Percentiles rank a stretch among this genome's conserved stretches.
phyloP scores from a whole-genome alignment of 495 filamentous ascomycete genomes.

The Poronia punctata region DNA sequence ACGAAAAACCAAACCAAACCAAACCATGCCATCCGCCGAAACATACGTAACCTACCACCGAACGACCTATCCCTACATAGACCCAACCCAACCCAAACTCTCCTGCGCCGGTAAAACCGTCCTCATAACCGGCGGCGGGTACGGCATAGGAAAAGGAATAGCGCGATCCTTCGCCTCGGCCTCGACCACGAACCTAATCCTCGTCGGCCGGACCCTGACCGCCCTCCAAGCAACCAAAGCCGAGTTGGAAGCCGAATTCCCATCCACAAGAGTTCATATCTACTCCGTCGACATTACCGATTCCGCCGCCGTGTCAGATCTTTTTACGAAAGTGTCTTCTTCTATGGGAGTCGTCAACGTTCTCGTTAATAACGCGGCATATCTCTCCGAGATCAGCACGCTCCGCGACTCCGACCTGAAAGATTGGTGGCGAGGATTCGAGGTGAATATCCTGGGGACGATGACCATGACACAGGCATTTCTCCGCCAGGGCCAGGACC shows the following conservation, averaged over 20 bases:
- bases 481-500: constrained; percentile 1
- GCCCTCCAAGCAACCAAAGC: not conserved
- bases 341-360: not conserved
- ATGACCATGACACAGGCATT: not conserved
- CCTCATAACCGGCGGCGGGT: constrained; percentile 36
- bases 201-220: constrained; percentile 14
- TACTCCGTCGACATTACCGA: not conserved
- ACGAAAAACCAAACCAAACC: too few relatives aligned
- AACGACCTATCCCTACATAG: constrained; percentile 36
- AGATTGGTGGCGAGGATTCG: constrained; percentile 4
- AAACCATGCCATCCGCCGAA: not conserved
- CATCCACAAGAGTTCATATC: not conserved
- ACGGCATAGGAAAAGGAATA: constrained; percentile 6
- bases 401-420: not conserved
- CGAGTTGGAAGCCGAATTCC: constrained; percentile 4
- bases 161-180: constrained; percentile 27
- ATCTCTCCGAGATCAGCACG: not conserved
- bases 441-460: constrained; percentile 1
- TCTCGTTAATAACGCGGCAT: constrained; percentile 2
- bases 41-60: not conserved
- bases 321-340: not conserved
- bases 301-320: not conserved
- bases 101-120: constrained; percentile 33
- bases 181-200: constrained; percentile 22
- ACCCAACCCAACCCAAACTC: constrained; percentile 31